A percentile compares a stretch with the other conserved stretches of the same genome.
Evolutionary conservation across 352 stramenopile species (phyloP).

Genomic region (Phytophthora agathidicida): DNA sequence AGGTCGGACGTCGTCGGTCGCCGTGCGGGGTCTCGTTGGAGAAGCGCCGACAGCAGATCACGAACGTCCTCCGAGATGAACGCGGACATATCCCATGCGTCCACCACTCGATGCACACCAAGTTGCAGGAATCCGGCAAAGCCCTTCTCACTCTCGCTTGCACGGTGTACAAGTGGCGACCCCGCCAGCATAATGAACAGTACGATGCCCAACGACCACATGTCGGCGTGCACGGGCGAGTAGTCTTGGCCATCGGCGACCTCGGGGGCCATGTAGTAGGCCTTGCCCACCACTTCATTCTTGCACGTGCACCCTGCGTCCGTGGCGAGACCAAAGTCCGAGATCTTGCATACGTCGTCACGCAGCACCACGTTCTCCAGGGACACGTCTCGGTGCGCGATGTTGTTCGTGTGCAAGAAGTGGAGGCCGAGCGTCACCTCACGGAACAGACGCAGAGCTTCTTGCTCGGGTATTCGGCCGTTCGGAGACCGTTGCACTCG

Average conservation of each 20-base stretch:
- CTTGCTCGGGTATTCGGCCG: slow-evolving; percentile 23
- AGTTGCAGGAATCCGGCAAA: slow-evolving; percentile 39
- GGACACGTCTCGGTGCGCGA: slow-evolving; percentile 63
- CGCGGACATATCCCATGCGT: slow-evolving; percentile 47
- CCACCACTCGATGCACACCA: slow-evolving; percentile 49
- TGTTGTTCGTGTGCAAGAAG: slow-evolving; percentile 45
- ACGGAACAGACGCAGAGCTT: slow-evolving; percentile 30
- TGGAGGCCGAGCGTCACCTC: slow-evolving; percentile 41
- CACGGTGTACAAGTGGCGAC: slow-evolving; percentile 43
- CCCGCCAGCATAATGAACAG: slow-evolving; percentile 72
- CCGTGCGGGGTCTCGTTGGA: slow-evolving; percentile 38
- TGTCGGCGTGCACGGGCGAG: slow-evolving; percentile 50
- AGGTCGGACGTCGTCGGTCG: slow-evolving; percentile 38
- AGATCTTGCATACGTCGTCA: slow-evolving; percentile 42
- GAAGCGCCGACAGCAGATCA: slow-evolving; percentile 40
- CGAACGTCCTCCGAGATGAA: slow-evolving; percentile 27
- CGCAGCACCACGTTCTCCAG: slow-evolving; percentile 58
- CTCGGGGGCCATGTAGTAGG: slow-evolving; percentile 65
- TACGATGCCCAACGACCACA: slow-evolving; percentile 70
- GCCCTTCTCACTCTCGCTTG: slow-evolving; percentile 33
- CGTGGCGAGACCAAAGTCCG: slow-evolving; percentile 61
- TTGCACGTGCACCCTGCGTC: slow-evolving; percentile 18
- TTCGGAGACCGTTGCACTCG: slow-evolving; percentile 26
- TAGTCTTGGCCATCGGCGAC: slow-evolving; percentile 42
- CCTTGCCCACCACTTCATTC: slow-evolving; percentile 40